Conservation (phyloP, 2,329 filamentous ascomycete genomes). For the Coleophoma eucalyptorum region DNA sequence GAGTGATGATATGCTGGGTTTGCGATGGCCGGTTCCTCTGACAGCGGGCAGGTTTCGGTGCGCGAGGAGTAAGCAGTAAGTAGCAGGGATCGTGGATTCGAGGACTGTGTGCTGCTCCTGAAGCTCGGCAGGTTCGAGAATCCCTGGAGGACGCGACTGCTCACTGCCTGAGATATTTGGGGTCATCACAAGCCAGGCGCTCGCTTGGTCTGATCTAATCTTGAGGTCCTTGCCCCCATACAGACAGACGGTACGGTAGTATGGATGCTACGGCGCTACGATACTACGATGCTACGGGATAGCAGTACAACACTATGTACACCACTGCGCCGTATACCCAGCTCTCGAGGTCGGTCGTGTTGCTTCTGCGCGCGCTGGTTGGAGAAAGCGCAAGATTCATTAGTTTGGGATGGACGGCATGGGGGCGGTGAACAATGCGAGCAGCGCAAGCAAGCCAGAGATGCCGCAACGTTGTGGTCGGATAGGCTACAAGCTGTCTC, state of each 20-base stretch:
- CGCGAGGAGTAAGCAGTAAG: background rate
- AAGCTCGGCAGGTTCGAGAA: background rate
- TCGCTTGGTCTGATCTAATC: background rate
- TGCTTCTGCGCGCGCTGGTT: too few relatives aligned
- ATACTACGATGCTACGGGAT: background rate
- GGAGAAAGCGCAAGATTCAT: too few relatives aligned
- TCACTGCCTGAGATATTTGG: background rate
- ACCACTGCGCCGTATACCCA: too few relatives aligned
- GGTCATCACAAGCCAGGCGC: background rate
- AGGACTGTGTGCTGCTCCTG: background rate
- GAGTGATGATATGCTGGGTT: background rate
- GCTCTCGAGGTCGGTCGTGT: too few relatives aligned
- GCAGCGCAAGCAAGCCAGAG: too few relatives aligned
- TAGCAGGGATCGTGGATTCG: background rate
- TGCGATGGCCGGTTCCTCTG: background rate
- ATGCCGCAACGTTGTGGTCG: too few relatives aligned
- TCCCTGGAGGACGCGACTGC: slow-evolving; percentile 1
- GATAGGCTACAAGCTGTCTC: too few relatives aligned
- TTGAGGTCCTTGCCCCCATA: background rate
- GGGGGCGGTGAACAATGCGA: too few relatives aligned
- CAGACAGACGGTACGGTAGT: too few relatives aligned
- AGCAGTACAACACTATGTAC: too few relatives aligned
- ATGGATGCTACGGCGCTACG: too few relatives aligned
- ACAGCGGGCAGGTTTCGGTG: background rate
- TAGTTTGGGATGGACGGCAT: too few relatives aligned